Evolutionary conservation across 208 protist genomes (phyloP).

Genomic region (Phytomonas sp.): DNA sequence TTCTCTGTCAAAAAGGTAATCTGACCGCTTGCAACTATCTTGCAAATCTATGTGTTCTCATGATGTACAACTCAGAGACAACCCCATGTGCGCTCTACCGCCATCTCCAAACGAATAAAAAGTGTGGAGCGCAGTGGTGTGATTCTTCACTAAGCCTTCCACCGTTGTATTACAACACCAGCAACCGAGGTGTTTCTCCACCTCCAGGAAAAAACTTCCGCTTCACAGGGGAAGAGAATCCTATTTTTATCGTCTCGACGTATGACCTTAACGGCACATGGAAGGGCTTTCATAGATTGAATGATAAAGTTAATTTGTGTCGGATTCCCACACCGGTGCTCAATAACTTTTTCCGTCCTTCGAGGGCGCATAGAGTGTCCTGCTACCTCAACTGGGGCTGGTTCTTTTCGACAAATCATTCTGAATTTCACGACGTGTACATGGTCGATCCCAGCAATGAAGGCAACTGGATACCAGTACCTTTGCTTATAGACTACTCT

Average conservation of each 20-base stretch:
- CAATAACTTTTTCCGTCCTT: slow-evolving; percentile 32
- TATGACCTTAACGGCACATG: slow-evolving; percentile 60
- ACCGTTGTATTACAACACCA: slow-evolving; percentile 54
- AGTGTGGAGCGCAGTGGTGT: slow-evolving; percentile 21
- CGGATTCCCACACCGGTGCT: slow-evolving; percentile 26
- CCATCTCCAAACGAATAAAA: slow-evolving; percentile 17
- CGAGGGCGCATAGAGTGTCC: slow-evolving; percentile 20
- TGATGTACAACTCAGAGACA: slow-evolving; percentile 33
- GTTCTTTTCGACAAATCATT: slow-evolving; percentile 22
- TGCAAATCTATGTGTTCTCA: slow-evolving; percentile 68
- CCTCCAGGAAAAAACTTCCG: slow-evolving; percentile 5
- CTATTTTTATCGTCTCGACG: slow-evolving; percentile 43
- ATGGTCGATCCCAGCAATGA: slow-evolving; percentile 42
- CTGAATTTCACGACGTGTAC: slow-evolving; percentile 68
- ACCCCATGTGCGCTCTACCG: slow-evolving; percentile 57
- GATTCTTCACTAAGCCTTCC: slow-evolving; percentile 29
- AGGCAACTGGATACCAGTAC: slow-evolving; percentile 49
- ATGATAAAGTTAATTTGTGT: slow-evolving; percentile 54
- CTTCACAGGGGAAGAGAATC: slow-evolving; percentile 14
- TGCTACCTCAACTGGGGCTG: slow-evolving; percentile 42
- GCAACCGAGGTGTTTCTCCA: slow-evolving; percentile 26
- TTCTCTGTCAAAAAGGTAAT: slow-evolving; percentile 37
- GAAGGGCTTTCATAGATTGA: slow-evolving; percentile 27
- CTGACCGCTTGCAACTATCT: slow-evolving; percentile 52
- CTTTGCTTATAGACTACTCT: slow-evolving; percentile 47